These are phyloP conservation scores for Fonsecaea multimorphosa DNA, from an alignment of 2,329 filamentous ascomycete species.

Conservation along the genomic window DNA sequence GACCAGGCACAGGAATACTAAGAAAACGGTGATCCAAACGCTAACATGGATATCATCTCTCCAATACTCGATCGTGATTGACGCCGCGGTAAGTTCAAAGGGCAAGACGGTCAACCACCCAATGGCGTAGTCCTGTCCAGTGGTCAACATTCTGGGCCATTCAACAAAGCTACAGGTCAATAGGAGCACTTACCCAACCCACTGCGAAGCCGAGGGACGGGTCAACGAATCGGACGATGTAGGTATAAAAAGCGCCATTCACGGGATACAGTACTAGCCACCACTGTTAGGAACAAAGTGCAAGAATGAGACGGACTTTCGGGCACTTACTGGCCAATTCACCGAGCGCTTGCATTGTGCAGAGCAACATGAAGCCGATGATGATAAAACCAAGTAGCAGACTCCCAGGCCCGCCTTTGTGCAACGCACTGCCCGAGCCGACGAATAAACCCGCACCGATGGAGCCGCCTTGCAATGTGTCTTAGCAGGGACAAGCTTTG, in stretches of 20 bases:
- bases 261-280: slow-evolving; percentile 69
- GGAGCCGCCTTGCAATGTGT: slow-evolving; percentile 38
- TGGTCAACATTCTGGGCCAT: not conserved
- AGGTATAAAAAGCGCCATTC: slow-evolving; percentile 73
- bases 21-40: slow-evolving; percentile 71
- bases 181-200: slow-evolving; percentile 47
- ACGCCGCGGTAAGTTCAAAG: slow-evolving; percentile 37
- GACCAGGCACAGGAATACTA: slow-evolving; percentile 72
- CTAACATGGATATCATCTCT: slow-evolving; percentile 42
- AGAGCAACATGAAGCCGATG: slow-evolving; percentile 65
- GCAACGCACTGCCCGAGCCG: slow-evolving; percentile 46
- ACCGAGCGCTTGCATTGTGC: slow-evolving; percentile 63
- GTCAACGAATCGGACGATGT: slow-evolving; percentile 67
- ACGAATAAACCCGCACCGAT: slow-evolving; percentile 50
- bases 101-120: slow-evolving; percentile 35
- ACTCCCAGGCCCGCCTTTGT: slow-evolving; percentile 47
- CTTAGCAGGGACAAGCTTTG: slow-evolving; percentile 4
- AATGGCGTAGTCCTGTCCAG: slow-evolving; percentile 2
- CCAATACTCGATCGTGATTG: slow-evolving; percentile 38
- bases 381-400: slow-evolving; percentile 57
- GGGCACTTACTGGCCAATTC: slow-evolving; percentile 65
- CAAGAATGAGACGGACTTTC: not conserved
- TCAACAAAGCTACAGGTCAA: not conserved
- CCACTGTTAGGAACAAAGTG: not conserved
- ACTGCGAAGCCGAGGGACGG: slow-evolving; percentile 53